phyloP scores from a whole-genome alignment of 2,329 filamentous ascomycete genomes.

The Penicillium freii region DNA sequence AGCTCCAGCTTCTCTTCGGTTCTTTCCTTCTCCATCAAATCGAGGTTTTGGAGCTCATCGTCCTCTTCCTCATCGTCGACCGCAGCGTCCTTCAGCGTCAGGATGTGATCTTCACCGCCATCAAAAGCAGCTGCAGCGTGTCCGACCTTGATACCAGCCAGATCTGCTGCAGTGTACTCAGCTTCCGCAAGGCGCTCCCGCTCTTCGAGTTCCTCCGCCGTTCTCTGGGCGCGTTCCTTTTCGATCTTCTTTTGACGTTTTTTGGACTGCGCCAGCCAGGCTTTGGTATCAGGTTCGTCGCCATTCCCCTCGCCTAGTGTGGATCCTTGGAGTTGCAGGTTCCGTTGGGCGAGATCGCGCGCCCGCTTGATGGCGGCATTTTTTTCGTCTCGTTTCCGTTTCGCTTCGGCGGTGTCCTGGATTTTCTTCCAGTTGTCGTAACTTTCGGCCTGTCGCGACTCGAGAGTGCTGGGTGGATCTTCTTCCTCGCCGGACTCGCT shows the following conservation, averaged over 20 bases:
- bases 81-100: conserved; percentile 90
- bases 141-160: conserved; percentile 86
- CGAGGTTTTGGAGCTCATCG: conserved; percentile 67
- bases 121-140: conserved; percentile 82
- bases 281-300: conserved; percentile 70
- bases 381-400: conserved; percentile 74
- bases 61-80: conserved; percentile 83
- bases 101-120: conserved; percentile 76
- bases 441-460: conserved; percentile 56
- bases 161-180: conserved; percentile 80
- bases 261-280: conserved; percentile 86
- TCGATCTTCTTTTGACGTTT: conserved; percentile 91
- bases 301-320: conserved; percentile 74
- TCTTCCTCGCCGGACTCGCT: conserved; percentile 53
- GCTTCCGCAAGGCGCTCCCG: conserved; percentile 68
- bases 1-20: conserved; percentile 68
- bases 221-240: conserved; percentile 64
- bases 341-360: conserved; percentile 76
- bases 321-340: conserved; percentile 73
- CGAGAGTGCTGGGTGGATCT: conserved; percentile 77
- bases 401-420: conserved; percentile 68
- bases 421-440: conserved; percentile 55
- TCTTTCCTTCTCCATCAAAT: conserved; percentile 44
- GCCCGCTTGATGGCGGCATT: conserved; percentile 83
- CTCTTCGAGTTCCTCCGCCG: conserved; percentile 75